These are phyloP conservation scores for Rugonectria rugulosa DNA, from an alignment of 2,329 filamentous ascomycete species.

Conservation along the genomic window DNA sequence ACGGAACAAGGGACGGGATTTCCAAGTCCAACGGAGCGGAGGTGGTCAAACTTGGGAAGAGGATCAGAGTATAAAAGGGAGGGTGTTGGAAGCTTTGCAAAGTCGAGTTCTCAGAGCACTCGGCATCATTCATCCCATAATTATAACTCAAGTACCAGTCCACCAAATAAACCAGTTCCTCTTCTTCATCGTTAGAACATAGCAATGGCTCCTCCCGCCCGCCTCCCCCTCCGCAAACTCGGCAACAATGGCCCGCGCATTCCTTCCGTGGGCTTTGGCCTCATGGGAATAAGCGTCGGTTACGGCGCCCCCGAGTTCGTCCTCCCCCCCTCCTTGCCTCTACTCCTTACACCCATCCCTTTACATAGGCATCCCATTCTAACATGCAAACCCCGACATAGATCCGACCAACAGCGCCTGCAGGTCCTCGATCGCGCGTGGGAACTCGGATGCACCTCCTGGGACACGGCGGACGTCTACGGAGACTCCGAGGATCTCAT, in stretches of 20 bases:
- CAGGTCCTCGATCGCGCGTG: slow-evolving; percentile 59
- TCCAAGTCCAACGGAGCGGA: no score
- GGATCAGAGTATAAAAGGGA: no score
- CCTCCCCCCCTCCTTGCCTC: slow-evolving; percentile 7
- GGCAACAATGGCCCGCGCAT: slow-evolving; percentile 61
- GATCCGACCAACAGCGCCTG: slow-evolving; percentile 58
- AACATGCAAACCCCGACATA: slow-evolving; percentile 32
- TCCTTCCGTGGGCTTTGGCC: slow-evolving; percentile 58
- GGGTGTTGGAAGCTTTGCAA: no score
- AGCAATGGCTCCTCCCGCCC: slow-evolving; percentile 27
- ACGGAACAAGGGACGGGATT: no score
- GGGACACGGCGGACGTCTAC: slow-evolving; percentile 59
- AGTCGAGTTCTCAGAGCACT: no score
- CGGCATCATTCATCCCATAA: no score
- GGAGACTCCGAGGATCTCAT: slow-evolving; percentile 57
- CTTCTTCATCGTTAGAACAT: not conserved
- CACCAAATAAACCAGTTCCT: no score
- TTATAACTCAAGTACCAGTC: no score
- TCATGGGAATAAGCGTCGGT: slow-evolving; percentile 56
- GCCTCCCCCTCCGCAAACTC: slow-evolving; percentile 42
- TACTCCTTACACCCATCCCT: not conserved
- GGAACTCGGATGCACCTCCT: slow-evolving; percentile 58
- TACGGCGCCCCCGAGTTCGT: slow-evolving; percentile 44
- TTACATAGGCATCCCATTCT: not conserved
- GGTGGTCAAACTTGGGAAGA: no score